phyloP scores from a whole-genome alignment of 352 stramenopile species.

The Phytophthora brassicae region DNA sequence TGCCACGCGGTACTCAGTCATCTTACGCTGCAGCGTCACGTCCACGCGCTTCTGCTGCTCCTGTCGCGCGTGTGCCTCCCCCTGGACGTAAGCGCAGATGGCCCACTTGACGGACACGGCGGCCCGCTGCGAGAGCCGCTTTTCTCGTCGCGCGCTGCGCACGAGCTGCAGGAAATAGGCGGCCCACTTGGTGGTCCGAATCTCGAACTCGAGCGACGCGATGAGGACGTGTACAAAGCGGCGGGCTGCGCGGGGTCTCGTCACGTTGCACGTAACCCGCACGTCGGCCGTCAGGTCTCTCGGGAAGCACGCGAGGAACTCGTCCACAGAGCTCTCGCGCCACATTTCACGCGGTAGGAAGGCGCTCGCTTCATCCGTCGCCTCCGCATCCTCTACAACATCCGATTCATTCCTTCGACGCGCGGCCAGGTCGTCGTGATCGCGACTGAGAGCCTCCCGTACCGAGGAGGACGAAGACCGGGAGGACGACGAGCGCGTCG shows the following conservation, averaged over 20 bases:
- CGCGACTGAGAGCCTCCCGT: slow-evolving; percentile 2
- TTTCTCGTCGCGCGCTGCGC: slow-evolving; percentile 30
- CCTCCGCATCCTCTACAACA: slow-evolving; percentile 13
- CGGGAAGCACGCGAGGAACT: slow-evolving; percentile 37
- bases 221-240: slow-evolving; percentile 43
- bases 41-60: slow-evolving; percentile 50
- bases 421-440: slow-evolving; percentile 9
- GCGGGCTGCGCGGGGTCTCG: slow-evolving; percentile 25
- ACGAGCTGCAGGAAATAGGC: slow-evolving; percentile 75
- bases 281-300: slow-evolving; percentile 52
- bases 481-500: slow-evolving; percentile 22
- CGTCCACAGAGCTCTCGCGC: slow-evolving; percentile 37
- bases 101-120: slow-evolving; percentile 64
- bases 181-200: slow-evolving; percentile 78
- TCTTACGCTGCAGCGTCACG: slow-evolving; percentile 66
- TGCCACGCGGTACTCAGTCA: slow-evolving; percentile 83
- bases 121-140: slow-evolving; percentile 30
- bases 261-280: slow-evolving; percentile 40
- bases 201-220: slow-evolving; percentile 65
- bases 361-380: background rate
- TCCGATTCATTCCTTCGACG: slow-evolving; percentile 1
- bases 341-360: slow-evolving; percentile 21
- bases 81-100: slow-evolving; percentile 58
- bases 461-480: slow-evolving; percentile 19
- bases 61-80: slow-evolving; percentile 44